Evolutionary conservation across 352 stramenopile species (phyloP), one percentile per base, ranked within the genome.

Genomic region (Phytophthora podocarpi): DNA sequence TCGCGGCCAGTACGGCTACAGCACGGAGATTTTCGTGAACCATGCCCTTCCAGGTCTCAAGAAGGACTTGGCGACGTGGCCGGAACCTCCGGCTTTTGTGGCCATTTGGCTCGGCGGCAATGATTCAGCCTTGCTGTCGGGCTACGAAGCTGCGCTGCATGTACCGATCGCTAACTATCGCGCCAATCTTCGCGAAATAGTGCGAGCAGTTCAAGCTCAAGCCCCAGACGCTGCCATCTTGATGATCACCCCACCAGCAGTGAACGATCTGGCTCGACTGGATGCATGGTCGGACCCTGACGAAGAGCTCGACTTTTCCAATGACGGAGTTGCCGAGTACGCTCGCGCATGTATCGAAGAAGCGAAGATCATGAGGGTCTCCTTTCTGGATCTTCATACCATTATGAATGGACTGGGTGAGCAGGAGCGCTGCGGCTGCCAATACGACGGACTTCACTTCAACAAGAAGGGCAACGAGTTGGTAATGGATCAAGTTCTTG

Each of bases 71-170:
- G 32, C 13, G 13, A 41, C 37, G 3, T 66, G 58, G 73, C 41
- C 64, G 10, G 30, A 57, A 13, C 32, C 64, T 28, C 70, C 73
- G 34, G 48, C 61, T 24, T 39, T 85, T 5, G 71, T 85, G 62
- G 70, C 70, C 8, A 45, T 90, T 3, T 88, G 74, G 73, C 67
- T 90, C n/a, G 81, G 78, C 26, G 68, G 76, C 18, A 90, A 90
- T 35, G 81, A 90, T 52, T 80, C 81, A 13, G 76, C 79, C 4
- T 54, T 88, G 12, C 40, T 48, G 12, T 62, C 55, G 11, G 78
- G 78, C 1, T 59, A 48, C 24, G 54, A 70, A 26, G 48, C 47
- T 31, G 41, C 47, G 18, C 63, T 84, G 40, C 74, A 89, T 48
- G 72, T 90, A 27, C 67, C 76, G 31, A 51, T 89, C 2, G 51